Evolutionary conservation across 306 rosid genomes (phyloP), one percentile per base, ranked within the genome.

Genomic region (Clitoria ternatea): DNA sequence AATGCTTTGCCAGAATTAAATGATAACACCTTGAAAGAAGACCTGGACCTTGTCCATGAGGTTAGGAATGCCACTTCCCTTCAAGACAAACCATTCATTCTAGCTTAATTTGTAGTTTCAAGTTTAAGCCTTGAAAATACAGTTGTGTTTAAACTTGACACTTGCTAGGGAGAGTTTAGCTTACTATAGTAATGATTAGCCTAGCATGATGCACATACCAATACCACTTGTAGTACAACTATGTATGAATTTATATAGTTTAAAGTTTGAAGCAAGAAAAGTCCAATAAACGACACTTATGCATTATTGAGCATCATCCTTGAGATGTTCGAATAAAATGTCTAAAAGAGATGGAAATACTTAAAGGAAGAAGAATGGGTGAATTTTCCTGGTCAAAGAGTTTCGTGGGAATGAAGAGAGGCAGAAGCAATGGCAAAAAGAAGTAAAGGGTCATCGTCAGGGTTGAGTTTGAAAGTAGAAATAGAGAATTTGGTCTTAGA

Each of bases 391-490:
- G 90, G 85, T 56, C 82, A 82, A 72, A 75, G 81, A 63, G 87
- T 79, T 85, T 89, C 87, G 15, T 74, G 80, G 61, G 49, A 85
- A 63, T 92, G 96, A 78, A 85, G 92, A 73, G 87, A 83, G 67
- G 89, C 96, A 24, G 87, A 77, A 40, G 53, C 39, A 37, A 71
- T 47, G 67, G 96, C 90, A 36, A 85, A 59, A 20, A 67, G 63
- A 56, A 87, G 78, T 52, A 89, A 64, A 19, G 92, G 81, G 74
- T 89, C 86, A 61, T 42, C 47, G 43, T 79, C 72, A 2, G 62
- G 80, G 63, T 70, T 70, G 85, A 77, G 74, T 75, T 86, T 87
- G 30, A 82, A 61, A 26, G 81, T 65, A 67, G 79, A 40, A 45
- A 74, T 62, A 37, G 78, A 23, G 19, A 75, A 20, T 56, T 32